Base-by-base conservation (phyloP, 2,329 filamentous ascomycete genomes). In the Fusarium sp. region DNA sequence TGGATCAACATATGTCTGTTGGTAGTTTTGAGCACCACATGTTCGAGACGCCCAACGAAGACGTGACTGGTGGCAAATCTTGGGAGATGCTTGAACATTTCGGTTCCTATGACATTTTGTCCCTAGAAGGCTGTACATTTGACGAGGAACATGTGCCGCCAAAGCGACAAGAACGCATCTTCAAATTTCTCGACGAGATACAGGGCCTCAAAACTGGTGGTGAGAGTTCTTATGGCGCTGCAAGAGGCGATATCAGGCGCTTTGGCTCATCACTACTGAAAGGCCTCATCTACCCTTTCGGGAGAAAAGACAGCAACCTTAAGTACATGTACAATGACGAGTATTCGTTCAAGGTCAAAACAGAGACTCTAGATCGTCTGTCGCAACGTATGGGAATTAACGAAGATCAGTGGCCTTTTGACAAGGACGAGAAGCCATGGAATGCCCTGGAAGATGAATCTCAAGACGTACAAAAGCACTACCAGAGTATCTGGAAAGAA, bases 201-300 rank as follows among this genome's bases (percentile, higher is more conserved):
- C 73, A 75, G 46, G 66, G 63, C 8, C 9, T 71, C 65, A 41
- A 23, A 27, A 13, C 5, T 41, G 28, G 11, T 34, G 53, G 58
- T 7, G 41, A 59, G 32, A 67, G 43, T 7, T 30, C 55, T 27
- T 51, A 41, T 3, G 72, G 72, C 3, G 46, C 67, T 45, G 73
- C 68, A 43, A 66, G 56, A 32, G 66, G 72, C 1, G 73, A 75
- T 40, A 49, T 75, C 14, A 75, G 72, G 55, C 72, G 73, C 8
- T 59, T 75, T n/a, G 72, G 72, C 6, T 62, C 73, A 16, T 75
- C 68, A 11, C 45, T 75, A 14, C 40, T 75, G 20, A 20, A 45
- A 25, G 41, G 56, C 10, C 45, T 66, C 7, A 68, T 75, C 20
- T 41, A 56, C 27, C 61, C 68, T 25, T 40, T n/a, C 0, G 32